Base-by-base conservation (phyloP, 805 yeast genomes). In the Teunomyces gatunensis region DNA sequence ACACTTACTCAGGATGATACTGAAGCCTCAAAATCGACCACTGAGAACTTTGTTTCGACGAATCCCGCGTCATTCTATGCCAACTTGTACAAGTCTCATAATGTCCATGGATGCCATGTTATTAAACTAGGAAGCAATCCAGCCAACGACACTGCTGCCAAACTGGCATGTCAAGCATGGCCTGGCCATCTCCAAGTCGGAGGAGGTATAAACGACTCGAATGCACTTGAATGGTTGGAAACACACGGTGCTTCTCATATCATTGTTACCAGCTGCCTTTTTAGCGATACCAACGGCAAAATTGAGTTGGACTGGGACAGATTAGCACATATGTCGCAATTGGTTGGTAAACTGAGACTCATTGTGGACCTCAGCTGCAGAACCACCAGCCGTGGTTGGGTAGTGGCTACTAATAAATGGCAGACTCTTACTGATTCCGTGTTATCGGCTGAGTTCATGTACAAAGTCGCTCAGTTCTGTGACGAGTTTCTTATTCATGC, bases 371-470 rank as follows among this genome's bases (percentile, higher is more conserved):
- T 94, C 58, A 89, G 96, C 63, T 92, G 98, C 64, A 78, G 96
- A 50, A 61, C 60, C 13, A 63, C 64, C 1, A 53, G 59, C 4
- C 57, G 59, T 2, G 60, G 52, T 9, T 94, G 99, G 99, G 78
- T 85, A 30, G 99, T 94, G n/a, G 97, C 98, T 2, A 94, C 90
- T 83, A 91, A 94, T 68, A 87, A 90, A 66, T 94, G 99, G 99
- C 97, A 91, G 64, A 87, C 91, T 0, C 67, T 91, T 25, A 94
- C 99, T 0, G 76, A 77, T 34, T 75, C 83, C 39, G 77, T 69
- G 47, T 71, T 94, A 46, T 73, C 72, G 42, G 63, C 65, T 43
- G 78, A 77, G 21, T 77, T 86, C 23, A 77, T 94, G 49, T 61
- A 57, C 3, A 50, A 65, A 41, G 74, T 94, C 34, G 67, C 84